Evolutionary conservation across 495 filamentous ascomycete genomes (phyloP).

Genomic region (Talaromyces borbonicus): DNA sequence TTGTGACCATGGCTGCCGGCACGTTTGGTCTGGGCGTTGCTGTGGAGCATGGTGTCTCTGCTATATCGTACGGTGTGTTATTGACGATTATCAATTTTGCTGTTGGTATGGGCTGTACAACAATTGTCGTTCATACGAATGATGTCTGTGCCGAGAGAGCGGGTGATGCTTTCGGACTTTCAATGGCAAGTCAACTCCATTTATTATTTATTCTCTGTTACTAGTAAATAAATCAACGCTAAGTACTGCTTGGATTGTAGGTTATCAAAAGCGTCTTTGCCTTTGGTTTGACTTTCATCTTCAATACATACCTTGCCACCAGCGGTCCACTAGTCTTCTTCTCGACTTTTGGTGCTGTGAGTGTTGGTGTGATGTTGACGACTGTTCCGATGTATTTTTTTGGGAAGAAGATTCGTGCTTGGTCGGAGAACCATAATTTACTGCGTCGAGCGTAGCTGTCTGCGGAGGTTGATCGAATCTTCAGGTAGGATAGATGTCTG

Average conservation of each 20-base stretch:
- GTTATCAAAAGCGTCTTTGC: not conserved
- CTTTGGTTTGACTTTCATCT: not conserved
- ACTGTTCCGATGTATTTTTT: not conserved
- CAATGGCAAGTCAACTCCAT: not conserved
- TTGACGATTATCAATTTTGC: not conserved
- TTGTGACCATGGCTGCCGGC: not conserved
- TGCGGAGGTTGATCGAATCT: not conserved
- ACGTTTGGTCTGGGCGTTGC: not conserved
- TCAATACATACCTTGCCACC: not conserved
- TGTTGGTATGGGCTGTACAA: not conserved
- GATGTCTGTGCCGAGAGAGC: not conserved
- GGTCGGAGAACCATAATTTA: not conserved
- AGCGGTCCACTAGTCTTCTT: not conserved
- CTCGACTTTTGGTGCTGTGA: not conserved
- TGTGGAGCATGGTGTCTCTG: not conserved
- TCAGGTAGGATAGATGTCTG: not conserved
- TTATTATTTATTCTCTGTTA: not conserved
- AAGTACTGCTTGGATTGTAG: not conserved
- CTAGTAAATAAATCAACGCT: not conserved
- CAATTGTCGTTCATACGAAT: not conserved
- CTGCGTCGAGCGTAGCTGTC: not conserved
- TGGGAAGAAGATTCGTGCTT: slow-evolving; percentile 1
- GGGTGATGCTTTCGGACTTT: not conserved
- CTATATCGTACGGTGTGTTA: not conserved
- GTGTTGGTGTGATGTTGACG: not conserved